Percentiles rank a stretch among this genome's conserved stretches.
Conservation (phyloP, 2,329 filamentous ascomycete species). For the Parastagonospora avenae region DNA sequence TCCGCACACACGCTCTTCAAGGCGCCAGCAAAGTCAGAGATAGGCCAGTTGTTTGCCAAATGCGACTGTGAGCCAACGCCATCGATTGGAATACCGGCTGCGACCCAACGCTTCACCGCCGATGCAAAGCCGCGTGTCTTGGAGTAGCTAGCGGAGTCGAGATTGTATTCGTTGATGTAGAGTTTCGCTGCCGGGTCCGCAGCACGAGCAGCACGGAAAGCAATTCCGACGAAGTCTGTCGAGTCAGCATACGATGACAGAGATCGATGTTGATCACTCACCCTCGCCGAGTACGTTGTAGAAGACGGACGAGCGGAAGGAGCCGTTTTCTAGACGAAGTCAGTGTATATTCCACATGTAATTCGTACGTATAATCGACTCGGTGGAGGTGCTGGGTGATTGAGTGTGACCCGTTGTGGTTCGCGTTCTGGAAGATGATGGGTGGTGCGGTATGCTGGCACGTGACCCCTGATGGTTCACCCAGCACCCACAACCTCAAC, state of each 20-base stretch:
- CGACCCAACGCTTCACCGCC: constrained; percentile 68
- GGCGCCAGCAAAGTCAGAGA: neutral
- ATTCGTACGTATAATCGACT: too few relatives aligned
- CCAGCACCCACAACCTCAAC: too few relatives aligned
- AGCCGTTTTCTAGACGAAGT: too few relatives aligned
- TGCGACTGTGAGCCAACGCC: constrained; percentile 68
- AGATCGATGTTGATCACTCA: too few relatives aligned
- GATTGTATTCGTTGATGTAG: constrained; percentile 75
- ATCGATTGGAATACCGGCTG: constrained; percentile 67
- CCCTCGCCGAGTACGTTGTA: constrained; percentile 65
- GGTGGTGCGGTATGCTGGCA: too few relatives aligned
- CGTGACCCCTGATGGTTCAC: too few relatives aligned
- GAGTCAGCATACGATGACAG: neutral
- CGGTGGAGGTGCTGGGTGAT: too few relatives aligned
- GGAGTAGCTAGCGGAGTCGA: constrained; percentile 63
- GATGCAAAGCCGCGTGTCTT: constrained; percentile 63
- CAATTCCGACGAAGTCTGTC: constrained; percentile 66
- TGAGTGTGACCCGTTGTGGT: too few relatives aligned
- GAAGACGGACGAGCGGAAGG: constrained; percentile 66
- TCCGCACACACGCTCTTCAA: constrained; percentile 55
- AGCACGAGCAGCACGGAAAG: constrained; percentile 69
- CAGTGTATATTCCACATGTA: too few relatives aligned
- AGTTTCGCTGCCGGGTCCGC: constrained; percentile 71
- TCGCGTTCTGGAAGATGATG: too few relatives aligned
- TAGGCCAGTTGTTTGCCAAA: constrained; percentile 49